Evolutionary conservation across 129 eudicot species (phyloP).

Genomic region (Flaveria brownii): DNA sequence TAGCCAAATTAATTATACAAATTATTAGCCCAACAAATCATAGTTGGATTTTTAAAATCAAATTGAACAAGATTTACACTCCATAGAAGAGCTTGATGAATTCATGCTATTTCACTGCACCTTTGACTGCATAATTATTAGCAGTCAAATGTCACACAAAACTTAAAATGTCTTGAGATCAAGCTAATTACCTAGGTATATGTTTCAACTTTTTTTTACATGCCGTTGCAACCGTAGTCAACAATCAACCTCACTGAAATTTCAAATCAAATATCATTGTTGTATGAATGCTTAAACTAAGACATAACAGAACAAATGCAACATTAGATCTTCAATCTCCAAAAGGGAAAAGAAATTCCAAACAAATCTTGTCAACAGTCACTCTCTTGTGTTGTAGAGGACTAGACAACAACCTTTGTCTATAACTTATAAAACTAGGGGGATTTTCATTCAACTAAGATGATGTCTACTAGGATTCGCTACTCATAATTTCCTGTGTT

Average conservation of each 20-base stretch:
- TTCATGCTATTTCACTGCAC: no score
- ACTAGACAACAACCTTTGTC: conserved; percentile 22
- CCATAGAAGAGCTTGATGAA: no score
- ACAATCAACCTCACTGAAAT: neutral
- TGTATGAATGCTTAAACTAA: neutral
- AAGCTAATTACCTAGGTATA: conserved; percentile 36
- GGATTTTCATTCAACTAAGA: conserved; percentile 16
- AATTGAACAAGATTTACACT: no score
- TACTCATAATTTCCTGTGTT: conserved; percentile 17
- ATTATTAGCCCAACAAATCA: no score
- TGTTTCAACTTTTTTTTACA: no score
- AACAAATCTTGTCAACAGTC: conserved; percentile 30
- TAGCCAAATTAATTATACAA: no score
- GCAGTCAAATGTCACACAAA: no score
- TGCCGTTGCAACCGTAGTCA: no score
- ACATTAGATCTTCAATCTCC: neutral
- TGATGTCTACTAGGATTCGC: conserved; percentile 20
- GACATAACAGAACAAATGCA: conserved; percentile 14
- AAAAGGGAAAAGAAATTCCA: neutral
- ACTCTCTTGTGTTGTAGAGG: conserved; percentile 31
- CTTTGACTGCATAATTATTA: no score
- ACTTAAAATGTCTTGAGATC: no score
- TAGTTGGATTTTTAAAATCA: no score
- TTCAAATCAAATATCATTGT: neutral
- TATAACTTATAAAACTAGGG: conserved; percentile 5